Evolutionary conservation across 148 eudicot genomes (phyloP), one percentile per base, ranked within the genome.

Genomic region (Limonium bicolor): DNA sequence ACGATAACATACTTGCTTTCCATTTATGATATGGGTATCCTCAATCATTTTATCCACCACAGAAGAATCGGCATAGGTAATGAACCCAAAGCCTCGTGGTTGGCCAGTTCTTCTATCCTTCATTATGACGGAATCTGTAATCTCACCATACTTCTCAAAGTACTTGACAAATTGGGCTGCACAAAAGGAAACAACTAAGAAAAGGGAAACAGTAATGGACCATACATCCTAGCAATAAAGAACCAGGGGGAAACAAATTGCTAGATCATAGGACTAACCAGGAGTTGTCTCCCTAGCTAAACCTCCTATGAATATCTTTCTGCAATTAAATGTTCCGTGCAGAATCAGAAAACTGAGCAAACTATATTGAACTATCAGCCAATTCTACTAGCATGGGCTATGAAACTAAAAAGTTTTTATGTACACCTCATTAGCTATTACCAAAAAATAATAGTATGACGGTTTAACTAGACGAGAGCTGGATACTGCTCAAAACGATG

Each of bases 1-100:
- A 12, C 7, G 3, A n/a, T n/a, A 56, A 64, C 36, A 28, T 61
- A 67, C 77, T 41, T 76, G 82, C 32, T 76, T 76, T 38, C 82
- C 82, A 17, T 76, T 71, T 31, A 71, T 54, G 39, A 64, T 36
- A 55, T 76, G 82, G 39, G 59, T 51, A 13, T 76, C 77, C 56
- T 71, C 55, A 32, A 71, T 71, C 27, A 76, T 71, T 50, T 53
- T 54, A 46, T 71, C 82, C 17, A 76, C 77, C 55, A 67, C 82
- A 33, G 71, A 52, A 18, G 77, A 53, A 60, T 76, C 82, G 20
- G 69, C 82, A 64, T 76, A 76, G 31, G 77, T 71, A 25, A 76
- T 69, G 27, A 76, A 76, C 30, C 82, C 82, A 46, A 76, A 76
- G 32, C 82, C 82, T 30, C 82, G 60, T 3, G 82, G 82, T 20